Conservation (phyloP, 2,329 filamentous ascomycete genomes). For the Endoconidiophora polonica region DNA sequence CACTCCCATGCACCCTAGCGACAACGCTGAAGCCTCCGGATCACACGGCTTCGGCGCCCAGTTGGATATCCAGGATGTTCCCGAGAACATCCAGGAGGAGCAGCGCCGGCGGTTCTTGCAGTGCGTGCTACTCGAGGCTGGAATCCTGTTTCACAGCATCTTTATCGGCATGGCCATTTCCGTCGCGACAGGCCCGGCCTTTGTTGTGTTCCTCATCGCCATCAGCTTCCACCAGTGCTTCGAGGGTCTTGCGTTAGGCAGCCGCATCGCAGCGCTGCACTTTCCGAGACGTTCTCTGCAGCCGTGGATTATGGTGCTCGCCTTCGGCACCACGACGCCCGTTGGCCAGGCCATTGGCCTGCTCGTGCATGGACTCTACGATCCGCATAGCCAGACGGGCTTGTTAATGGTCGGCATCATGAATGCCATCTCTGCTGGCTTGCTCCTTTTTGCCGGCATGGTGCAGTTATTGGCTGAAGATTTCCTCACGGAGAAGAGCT, state of each 20-base stretch:
- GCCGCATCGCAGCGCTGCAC: slow-evolving; percentile 63
- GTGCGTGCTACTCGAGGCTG: slow-evolving; percentile 64
- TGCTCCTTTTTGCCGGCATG: slow-evolving; percentile 66
- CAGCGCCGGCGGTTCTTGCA: slow-evolving; percentile 54
- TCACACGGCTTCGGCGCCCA: slow-evolving; percentile 15
- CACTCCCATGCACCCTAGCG: slow-evolving; percentile 12
- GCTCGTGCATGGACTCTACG: slow-evolving; percentile 61
- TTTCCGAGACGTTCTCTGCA: slow-evolving; percentile 58
- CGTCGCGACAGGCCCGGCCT: slow-evolving; percentile 62
- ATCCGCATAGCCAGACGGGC: slow-evolving; percentile 58
- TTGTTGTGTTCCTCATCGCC: slow-evolving; percentile 63
- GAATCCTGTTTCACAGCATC: slow-evolving; percentile 70
- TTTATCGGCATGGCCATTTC: slow-evolving; percentile 81
- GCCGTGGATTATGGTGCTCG: slow-evolving; percentile 70
- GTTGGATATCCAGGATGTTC: slow-evolving; percentile 11
- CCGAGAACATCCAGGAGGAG: slow-evolving; percentile 29
- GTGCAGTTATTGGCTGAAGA: slow-evolving; percentile 77
- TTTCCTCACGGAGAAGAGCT: slow-evolving; percentile 62
- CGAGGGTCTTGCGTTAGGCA: slow-evolving; percentile 71
- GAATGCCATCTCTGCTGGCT: slow-evolving; percentile 68
- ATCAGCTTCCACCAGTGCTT: slow-evolving; percentile 80
- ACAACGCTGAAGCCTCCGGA: slow-evolving; percentile 15
- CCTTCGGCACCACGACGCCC: slow-evolving; percentile 62
- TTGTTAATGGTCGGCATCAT: slow-evolving; percentile 72
- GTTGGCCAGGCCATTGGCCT: slow-evolving; percentile 72